Percentiles rank a stretch among this genome's conserved stretches.
These are phyloP conservation scores for Plasmodium yoelii DNA, from an alignment of 169 alveolate genomes.

Conservation along the genomic window DNA sequence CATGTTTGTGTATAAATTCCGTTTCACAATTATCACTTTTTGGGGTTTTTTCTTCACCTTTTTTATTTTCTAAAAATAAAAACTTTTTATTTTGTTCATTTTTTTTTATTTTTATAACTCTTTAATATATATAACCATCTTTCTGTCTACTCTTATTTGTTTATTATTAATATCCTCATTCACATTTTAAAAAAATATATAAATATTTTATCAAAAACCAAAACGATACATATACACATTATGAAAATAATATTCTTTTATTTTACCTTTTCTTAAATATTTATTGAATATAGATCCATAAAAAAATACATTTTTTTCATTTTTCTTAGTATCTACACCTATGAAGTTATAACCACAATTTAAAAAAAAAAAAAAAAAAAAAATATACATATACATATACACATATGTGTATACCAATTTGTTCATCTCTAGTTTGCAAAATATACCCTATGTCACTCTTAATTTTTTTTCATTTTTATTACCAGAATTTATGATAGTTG, in stretches of 20 bases:
- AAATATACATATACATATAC: too few relatives aligned
- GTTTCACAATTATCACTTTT: not conserved
- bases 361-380: constrained; percentile 15
- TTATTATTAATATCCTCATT: not conserved
- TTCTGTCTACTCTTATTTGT: too few relatives aligned
- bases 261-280: constrained; percentile 22
- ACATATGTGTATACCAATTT: not conserved
- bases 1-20: not conserved
- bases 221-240: not conserved
- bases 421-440: not conserved
- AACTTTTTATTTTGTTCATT: constrained; percentile 9
- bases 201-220: not conserved
- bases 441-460: not conserved
- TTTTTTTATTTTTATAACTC: not conserved
- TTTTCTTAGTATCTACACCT: constrained; percentile 62
- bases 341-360: not conserved
- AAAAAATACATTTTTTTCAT: constrained; percentile 56
- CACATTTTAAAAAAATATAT: not conserved
- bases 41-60: not conserved
- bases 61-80: constrained; percentile 33
- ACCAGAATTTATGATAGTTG: constrained; percentile 64
- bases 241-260: not conserved
- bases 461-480: not conserved
- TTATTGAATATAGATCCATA: constrained; percentile 42
- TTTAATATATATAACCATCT: not conserved